phyloP scores from a whole-genome alignment of 2,329 filamentous ascomycete species.

The Alternaria panax region DNA sequence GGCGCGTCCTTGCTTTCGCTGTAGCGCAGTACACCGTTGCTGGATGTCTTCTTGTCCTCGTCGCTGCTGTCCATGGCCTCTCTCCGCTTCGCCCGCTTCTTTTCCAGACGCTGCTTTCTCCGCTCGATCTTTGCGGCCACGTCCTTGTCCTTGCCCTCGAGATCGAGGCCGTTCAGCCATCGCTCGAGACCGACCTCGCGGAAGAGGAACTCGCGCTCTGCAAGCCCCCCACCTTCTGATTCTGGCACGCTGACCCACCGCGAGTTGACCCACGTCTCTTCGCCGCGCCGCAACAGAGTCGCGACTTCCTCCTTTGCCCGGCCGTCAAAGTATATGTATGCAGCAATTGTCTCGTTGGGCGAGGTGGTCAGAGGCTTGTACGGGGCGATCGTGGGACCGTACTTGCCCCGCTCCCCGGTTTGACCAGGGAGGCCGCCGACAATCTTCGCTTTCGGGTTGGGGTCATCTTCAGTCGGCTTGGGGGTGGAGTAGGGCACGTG shows the following conservation, averaged over 20 bases:
- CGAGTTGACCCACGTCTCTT: slow-evolving; percentile 99
- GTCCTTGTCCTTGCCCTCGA: slow-evolving; percentile 80
- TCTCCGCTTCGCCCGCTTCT: slow-evolving; percentile 80
- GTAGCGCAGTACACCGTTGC: slow-evolving; percentile 75
- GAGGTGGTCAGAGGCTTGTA: slow-evolving; percentile 93
- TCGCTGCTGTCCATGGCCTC: slow-evolving; percentile 61
- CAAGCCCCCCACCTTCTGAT: slow-evolving; percentile 88
- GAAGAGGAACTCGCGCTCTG: slow-evolving; percentile 96
- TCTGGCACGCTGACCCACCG: slow-evolving; percentile 95
- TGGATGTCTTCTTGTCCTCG: slow-evolving; percentile 49
- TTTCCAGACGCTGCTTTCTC: slow-evolving; percentile 75
- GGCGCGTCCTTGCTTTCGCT: slow-evolving; percentile 77
- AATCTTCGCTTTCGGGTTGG: slow-evolving; percentile 80
- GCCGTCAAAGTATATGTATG: slow-evolving; percentile 99
- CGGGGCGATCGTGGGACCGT: slow-evolving; percentile 70
- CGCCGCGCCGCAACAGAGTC: slow-evolving; percentile 86
- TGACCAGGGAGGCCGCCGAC: slow-evolving; percentile 74
- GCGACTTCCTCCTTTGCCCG: slow-evolving; percentile 95
- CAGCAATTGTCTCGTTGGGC: slow-evolving; percentile 95
- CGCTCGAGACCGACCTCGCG: slow-evolving; percentile 94
- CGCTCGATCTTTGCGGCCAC: slow-evolving; percentile 79
- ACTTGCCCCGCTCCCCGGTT: slow-evolving; percentile 60
- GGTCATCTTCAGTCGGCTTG: slow-evolving; percentile 77
- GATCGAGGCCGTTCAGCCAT: slow-evolving; percentile 94
- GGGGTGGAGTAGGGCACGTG: slow-evolving; percentile 92